Evolutionary conservation across 768 basidiomycete genomes (phyloP), one percentile per base, ranked within the genome.

Genomic region (Lactarius sp.): DNA sequence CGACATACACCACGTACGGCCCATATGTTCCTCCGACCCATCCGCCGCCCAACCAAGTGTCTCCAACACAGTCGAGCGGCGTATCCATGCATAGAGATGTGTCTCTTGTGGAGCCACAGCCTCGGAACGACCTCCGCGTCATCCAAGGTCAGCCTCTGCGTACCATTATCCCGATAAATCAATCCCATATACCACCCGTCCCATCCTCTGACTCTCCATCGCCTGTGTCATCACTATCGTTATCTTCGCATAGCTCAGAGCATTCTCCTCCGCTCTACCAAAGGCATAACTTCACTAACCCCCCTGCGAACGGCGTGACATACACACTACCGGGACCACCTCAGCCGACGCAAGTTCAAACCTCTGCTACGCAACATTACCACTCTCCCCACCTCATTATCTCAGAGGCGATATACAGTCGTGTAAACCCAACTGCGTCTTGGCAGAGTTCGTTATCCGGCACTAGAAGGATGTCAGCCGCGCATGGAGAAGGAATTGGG

Each of bases 151-250:
- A 50, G 6, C 46, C 52, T 18, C 51, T 37, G 47, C 41, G 41
- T 41, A 39, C 56, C 50, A 27, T 36, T 44, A 39, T 55, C 33
- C 20, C 51, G 14, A 42, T 59, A 47, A 59, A 42, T 47, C 52
- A 54, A 52, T 9, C 44, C 37, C 57, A 50, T 22, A 18, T 37
- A 37, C 60, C 56, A n/a, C 60, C 46, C n/a, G 34, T 55, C 33
- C 59, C 65, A 3, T 55, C 61, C 8, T 55, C 65, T 39, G 46
- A 62, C 22, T 66, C 61, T 5, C 67, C 67, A 33, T 68, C 67
- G n/a, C 67, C 67, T 18, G 67, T 68, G 6, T 66, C 67, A 20
- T 62, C 65, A 27, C 36, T 67, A 5, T 66, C 67, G n/a, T 18
- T 59, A 18, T 68, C 67, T 16, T 62, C 66, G 9, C 66, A 66